phyloP scores from a whole-genome alignment of 148 eudicot species.

The Amaranthus hypochondriacus region DNA sequence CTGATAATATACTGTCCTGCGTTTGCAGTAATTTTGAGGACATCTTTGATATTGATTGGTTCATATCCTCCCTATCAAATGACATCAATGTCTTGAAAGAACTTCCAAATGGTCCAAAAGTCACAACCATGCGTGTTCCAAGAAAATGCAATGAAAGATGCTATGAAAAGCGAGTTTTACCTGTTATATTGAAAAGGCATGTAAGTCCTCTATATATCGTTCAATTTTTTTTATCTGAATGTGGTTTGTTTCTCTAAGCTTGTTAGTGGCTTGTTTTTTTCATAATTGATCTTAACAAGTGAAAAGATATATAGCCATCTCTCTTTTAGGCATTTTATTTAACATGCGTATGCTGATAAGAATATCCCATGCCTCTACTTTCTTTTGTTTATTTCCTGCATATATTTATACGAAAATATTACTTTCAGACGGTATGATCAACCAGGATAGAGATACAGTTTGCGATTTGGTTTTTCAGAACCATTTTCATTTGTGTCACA shows the following conservation, averaged over 20 bases:
- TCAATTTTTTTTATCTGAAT: not conserved
- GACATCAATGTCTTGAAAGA: conserved; percentile 78
- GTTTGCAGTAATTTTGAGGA: conserved; percentile 83
- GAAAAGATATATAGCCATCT: not conserved
- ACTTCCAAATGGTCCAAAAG: conserved; percentile 71
- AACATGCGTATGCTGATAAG: not conserved
- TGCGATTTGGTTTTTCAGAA: conserved; percentile 3
- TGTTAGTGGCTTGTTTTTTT: not conserved
- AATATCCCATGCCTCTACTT: not conserved
- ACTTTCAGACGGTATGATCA: not conserved
- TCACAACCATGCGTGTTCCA: conserved; percentile 86
- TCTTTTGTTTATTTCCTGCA: not conserved
- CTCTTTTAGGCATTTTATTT: not conserved
- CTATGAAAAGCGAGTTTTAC: conserved; percentile 68
- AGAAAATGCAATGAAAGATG: conserved; percentile 83
- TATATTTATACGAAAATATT: not conserved
- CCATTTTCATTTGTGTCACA: not conserved
- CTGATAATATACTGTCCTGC: conserved; percentile 16
- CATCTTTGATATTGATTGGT: conserved; percentile 83
- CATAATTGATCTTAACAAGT: not conserved
- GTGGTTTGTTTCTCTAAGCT: not conserved
- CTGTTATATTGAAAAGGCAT: conserved; percentile 72
- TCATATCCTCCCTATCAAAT: conserved; percentile 58
- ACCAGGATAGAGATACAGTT: not conserved
- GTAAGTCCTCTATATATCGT: conserved; percentile 48